Percentiles rank a stretch among this genome's conserved stretches.
Conservation (phyloP, 163 green algal species). For the Coccomyxa subellipsoidea region DNA sequence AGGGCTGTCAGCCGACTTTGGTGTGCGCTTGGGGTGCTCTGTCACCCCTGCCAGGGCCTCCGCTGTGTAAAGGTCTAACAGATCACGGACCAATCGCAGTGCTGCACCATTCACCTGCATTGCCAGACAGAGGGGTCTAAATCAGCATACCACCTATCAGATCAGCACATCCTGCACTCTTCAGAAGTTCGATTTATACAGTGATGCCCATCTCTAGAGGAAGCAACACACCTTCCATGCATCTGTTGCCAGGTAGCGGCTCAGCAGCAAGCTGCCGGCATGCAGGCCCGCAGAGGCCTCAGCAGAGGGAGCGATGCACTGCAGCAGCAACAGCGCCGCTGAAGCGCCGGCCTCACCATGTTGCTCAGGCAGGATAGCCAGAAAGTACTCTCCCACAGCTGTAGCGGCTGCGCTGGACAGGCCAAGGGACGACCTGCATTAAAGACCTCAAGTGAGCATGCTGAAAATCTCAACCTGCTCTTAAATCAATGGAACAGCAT, state of each 20-base stretch:
- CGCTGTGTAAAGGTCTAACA: background rate
- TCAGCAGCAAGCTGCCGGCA: constrained; percentile 1
- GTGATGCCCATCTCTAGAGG: background rate
- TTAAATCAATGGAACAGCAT: no score
- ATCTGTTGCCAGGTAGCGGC: constrained; percentile 9
- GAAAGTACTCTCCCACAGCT: background rate
- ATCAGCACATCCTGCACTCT: background rate
- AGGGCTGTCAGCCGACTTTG: background rate
- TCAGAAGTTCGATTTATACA: no score
- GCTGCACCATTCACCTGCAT: background rate
- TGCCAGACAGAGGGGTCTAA: background rate
- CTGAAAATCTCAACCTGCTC: no score
- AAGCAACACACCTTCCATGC: background rate
- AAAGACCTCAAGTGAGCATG: no score
- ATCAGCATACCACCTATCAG: no score
- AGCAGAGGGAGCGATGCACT: background rate
- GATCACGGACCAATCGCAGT: background rate
- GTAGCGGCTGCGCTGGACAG: constrained; percentile 7
- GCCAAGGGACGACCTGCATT: background rate
- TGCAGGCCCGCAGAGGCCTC: background rate
- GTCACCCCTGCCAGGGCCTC: background rate
- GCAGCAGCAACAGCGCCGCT: constrained; percentile 9
- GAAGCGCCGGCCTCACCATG: background rate
- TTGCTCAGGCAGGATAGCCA: constrained; percentile 10
- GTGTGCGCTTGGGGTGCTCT: background rate